Evolutionary conservation across 176 grass and related monocot genomes (phyloP).

Genomic region (Paspalum notatum): DNA sequence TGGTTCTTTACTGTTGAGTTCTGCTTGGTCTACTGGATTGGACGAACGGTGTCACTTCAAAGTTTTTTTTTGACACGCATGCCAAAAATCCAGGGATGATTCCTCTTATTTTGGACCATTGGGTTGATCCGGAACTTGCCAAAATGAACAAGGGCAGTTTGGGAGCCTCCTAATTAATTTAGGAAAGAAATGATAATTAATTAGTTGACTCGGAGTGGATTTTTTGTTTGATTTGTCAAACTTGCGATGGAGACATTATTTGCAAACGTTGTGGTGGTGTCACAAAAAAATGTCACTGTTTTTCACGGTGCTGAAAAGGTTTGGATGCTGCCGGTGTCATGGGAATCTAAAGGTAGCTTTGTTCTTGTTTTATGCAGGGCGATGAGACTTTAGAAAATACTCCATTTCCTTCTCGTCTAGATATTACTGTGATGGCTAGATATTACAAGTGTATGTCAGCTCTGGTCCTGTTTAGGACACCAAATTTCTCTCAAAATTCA

Average conservation of each 20-base stretch:
- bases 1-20: background rate
- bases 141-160: no score
- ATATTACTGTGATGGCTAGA: background rate
- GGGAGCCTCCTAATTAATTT: no score
- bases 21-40: background rate
- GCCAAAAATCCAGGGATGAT: background rate
- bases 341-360: background rate
- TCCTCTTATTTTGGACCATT: no score
- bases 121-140: no score
- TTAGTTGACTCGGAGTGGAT: no score
- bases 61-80: background rate
- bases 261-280: no score
- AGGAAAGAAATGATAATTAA: no score
- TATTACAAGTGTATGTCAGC: background rate
- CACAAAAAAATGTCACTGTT: no score
- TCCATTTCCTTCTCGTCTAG: no score
- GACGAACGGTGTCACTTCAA: background rate
- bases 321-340: background rate
- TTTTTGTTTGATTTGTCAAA: background rate
- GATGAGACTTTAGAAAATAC: background rate
- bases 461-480: background rate
- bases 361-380: background rate
- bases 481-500: no score
- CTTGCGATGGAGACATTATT: background rate
- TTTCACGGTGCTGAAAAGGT: background rate